Evolutionary conservation across 352 stramenopile genomes (phyloP).

Genomic region (Globisporangium cederbergense): DNA sequence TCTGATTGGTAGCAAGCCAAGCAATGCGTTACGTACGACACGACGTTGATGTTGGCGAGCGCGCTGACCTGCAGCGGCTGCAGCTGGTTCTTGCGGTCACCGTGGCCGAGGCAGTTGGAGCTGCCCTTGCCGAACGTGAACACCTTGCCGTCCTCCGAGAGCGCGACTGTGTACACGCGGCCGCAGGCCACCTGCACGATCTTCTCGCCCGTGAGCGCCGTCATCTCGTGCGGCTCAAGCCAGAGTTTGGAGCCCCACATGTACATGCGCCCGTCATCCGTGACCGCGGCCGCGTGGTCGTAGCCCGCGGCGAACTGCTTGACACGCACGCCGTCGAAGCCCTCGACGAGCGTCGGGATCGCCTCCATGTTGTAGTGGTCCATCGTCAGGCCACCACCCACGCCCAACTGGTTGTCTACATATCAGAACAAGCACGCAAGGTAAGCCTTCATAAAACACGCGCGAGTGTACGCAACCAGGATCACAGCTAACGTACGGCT

Average conservation of each 20-base stretch:
- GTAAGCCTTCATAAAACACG: not conserved
- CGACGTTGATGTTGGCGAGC: conserved; percentile 58
- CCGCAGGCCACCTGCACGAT: conserved; percentile 83
- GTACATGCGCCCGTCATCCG: conserved; percentile 69
- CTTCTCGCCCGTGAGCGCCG: conserved; percentile 62
- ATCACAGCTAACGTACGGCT: conserved; percentile 58
- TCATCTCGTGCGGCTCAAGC: conserved; percentile 91
- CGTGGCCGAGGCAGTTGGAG: conserved; percentile 86
- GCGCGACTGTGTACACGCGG: conserved; percentile 78
- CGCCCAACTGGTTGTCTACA: conserved; percentile 86
- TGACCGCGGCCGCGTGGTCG: conserved; percentile 88
- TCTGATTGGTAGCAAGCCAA: too few relatives aligned
- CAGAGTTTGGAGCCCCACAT: conserved; percentile 90
- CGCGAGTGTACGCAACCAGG: not conserved
- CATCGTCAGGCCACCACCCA: conserved; percentile 87
- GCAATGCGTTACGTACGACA: conserved; percentile 37
- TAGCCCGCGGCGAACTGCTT: conserved; percentile 92
- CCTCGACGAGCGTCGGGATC: conserved; percentile 84
- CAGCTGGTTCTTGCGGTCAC: conserved; percentile 85
- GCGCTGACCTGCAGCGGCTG: conserved; percentile 79
- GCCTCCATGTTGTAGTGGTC: conserved; percentile 94
- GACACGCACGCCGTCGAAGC: conserved; percentile 58
- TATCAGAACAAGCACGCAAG: not conserved
- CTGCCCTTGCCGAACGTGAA: conserved; percentile 88
- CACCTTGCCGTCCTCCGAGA: conserved; percentile 66